Base-by-base conservation (phyloP, 306 rosid genomes). In the Prunus mume region DNA sequence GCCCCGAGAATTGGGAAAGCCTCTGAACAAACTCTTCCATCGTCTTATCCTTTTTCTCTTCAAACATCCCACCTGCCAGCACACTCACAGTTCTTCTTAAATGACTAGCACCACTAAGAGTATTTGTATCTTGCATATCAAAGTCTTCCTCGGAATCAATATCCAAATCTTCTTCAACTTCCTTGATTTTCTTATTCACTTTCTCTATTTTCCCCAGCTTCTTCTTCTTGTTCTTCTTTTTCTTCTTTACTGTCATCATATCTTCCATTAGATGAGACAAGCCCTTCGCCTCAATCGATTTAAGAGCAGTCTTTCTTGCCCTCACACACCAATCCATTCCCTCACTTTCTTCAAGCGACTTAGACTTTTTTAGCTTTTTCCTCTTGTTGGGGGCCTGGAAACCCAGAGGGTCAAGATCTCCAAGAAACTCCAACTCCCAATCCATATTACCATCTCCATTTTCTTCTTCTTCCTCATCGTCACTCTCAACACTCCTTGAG, bases 301-400 rank as follows among this genome's bases (percentile, higher is more conserved):
- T 82, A 45, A 95, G 85, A 1, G 98, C 97, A 60, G 83, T 68
- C 82, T 85, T 82, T 80, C 97, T 88, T 20, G 98, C 97, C 73
- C 90, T 87, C 80, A 80, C 73, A 62, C 97, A 90, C 98, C 98
- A 95, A 69, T 89, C 98, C 97, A 90, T 92, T 71, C 83, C 89
- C 32, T 86, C 90, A 41, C 81, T 78, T 20, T 85, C 95, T 54
- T 90, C 83, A 75, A 88, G 81, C 75, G 90, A n/a, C 83, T 69
- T 80, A 10, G 89, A 84, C 25, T 38, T 79, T 65, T 81, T 85
- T 43, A 78, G 84, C 66, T 85, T 87, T 34, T 54, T 90, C 76
- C 79, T 87, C 82, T 89, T 91, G 79, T 81, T 83, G 18, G 96
- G 96, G 73, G 88, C 77, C 51, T 84, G 86, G 61, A 85, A 88